A percentile compares a stretch with the other conserved stretches of the same genome.
These are phyloP conservation scores for Russula abietina DNA, from an alignment of 768 basidiomycete genomes.

Conservation along the genomic window DNA sequence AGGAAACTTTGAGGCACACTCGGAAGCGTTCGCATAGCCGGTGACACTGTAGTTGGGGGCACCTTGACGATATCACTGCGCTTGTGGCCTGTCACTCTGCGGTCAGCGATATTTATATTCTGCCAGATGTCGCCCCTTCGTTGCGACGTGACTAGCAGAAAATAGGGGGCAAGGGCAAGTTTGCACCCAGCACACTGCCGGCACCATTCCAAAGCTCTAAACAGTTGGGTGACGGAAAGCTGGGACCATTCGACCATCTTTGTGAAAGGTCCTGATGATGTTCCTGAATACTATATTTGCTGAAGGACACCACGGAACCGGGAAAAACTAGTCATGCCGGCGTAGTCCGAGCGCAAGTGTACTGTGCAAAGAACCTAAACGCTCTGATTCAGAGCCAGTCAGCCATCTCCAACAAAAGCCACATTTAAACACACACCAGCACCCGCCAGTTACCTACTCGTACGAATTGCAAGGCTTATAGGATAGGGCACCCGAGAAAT, in stretches of 20 bases:
- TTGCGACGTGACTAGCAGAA: conserved; percentile 5
- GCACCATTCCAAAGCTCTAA: neutral
- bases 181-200: conserved; percentile 6
- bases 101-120: neutral
- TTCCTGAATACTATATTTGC: conserved; percentile 15
- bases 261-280: conserved; percentile 12
- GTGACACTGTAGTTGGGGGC: neutral
- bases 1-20: conserved; percentile 9
- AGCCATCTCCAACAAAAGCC: conserved; percentile 11
- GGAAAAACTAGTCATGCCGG: conserved; percentile 7
- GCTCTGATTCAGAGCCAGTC: conserved; percentile 2
- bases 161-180: neutral
- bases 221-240: conserved; percentile 11
- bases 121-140: conserved; percentile 2
- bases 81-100: neutral
- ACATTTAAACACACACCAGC: conserved; percentile 15
- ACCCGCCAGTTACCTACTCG: neutral
- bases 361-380: conserved; percentile 18
- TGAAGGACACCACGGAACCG: conserved; percentile 9
- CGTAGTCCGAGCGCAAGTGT: conserved; percentile 11
- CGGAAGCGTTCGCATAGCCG: conserved; percentile 4
- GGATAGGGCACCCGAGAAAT: neutral
- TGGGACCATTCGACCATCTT: neutral
- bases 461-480: neutral
- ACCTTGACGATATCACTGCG: conserved; percentile 12